Conservation (phyloP, 768 basidiomycete genomes). For the Leccinellum luteum region DNA sequence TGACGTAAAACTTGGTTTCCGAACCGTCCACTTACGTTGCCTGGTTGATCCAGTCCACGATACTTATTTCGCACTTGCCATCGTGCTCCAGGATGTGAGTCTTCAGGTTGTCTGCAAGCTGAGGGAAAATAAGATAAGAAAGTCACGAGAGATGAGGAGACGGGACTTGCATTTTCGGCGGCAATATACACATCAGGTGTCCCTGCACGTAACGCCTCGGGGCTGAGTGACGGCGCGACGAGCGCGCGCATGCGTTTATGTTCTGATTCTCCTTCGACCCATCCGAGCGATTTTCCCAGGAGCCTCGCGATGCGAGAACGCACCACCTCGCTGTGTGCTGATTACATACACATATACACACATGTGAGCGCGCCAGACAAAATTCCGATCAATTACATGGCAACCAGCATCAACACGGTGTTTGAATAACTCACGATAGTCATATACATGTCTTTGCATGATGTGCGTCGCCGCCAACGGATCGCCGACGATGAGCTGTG, state of each 20-base stretch:
- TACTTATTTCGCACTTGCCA: slow-evolving; percentile 1
- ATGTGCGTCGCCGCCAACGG: slow-evolving; percentile 4
- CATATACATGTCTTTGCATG: slow-evolving; percentile 9
- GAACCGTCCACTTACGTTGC: slow-evolving; percentile 1
- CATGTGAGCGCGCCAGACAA: too few relatives aligned
- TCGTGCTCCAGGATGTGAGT: not conserved
- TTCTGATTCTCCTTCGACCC: slow-evolving; percentile 9
- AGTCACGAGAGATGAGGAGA: not conserved
- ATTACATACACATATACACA: not conserved
- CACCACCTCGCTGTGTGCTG: slow-evolving; percentile 2
- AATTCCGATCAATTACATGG: not conserved
- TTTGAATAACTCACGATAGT: slow-evolving; percentile 3
- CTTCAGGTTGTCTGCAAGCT: slow-evolving; percentile 7
- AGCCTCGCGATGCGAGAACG: slow-evolving; percentile 5
- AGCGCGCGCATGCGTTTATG: slow-evolving; percentile 10
- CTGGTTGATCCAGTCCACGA: slow-evolving; percentile 5
- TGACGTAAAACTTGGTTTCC: not conserved
- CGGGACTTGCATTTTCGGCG: slow-evolving; percentile 1
- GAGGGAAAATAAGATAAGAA: not conserved
- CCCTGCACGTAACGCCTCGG: slow-evolving; percentile 1
- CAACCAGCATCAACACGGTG: not conserved
- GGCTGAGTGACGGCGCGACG: slow-evolving; percentile 2
- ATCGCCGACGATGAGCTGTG: slow-evolving; percentile 4
- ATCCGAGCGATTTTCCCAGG: slow-evolving; percentile 5
- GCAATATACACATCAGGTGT: slow-evolving; percentile 5